These are phyloP conservation scores for Spizellomyces sp. DNA, from an alignment of 192 early-diverging fungal species.

Conservation along the genomic window DNA sequence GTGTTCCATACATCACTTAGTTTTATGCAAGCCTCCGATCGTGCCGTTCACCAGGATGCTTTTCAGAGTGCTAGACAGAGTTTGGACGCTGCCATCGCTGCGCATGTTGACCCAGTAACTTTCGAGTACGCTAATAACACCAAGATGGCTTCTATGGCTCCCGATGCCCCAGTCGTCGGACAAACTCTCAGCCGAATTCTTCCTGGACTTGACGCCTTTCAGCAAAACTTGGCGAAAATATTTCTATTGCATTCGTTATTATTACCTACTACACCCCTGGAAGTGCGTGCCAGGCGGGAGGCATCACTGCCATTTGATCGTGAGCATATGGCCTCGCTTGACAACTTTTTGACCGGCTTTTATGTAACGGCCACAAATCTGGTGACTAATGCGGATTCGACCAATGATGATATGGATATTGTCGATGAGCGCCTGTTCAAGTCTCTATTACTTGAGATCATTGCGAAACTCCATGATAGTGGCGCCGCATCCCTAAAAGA, in stretches of 20 bases:
- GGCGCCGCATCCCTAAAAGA: not conserved
- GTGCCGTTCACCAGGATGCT: not conserved
- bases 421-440: conserved; percentile 18
- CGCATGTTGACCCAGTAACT: not conserved
- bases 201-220: not conserved
- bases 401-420: not conserved
- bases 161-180: not conserved
- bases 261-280: conserved; percentile 4
- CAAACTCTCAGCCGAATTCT: not conserved
- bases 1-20: conserved; percentile 2
- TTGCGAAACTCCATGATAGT: not conserved
- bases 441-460: conserved; percentile 2
- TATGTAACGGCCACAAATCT: not conserved
- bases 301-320: not conserved
- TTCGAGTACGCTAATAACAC: not conserved
- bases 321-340: not conserved
- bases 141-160: not conserved
- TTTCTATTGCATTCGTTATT: conserved; percentile 13
- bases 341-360: conserved; percentile 1
- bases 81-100: not conserved
- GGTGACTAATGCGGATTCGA: not conserved
- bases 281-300: conserved; percentile 7
- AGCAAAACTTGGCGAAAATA: conserved; percentile 18
- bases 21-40: not conserved
- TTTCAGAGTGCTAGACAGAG: not conserved